Evolutionary conservation across 805 yeast species (phyloP).

Genomic region (Yarrowia sp.): DNA sequence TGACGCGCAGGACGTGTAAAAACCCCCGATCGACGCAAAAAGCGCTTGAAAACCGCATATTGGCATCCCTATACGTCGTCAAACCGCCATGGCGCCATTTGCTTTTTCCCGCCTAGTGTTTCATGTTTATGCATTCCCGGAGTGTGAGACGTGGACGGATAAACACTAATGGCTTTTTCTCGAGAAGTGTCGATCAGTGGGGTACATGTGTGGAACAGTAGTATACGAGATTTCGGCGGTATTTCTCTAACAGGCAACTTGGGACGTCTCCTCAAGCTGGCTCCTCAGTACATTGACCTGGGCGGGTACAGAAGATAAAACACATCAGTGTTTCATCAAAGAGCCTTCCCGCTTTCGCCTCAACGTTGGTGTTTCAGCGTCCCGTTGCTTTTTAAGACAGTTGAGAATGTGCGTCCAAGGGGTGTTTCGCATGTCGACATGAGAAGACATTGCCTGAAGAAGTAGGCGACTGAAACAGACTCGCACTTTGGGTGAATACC

Average conservation of each 20-base stretch:
- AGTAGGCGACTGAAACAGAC: too few species aligned
- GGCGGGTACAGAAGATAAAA: too few species aligned
- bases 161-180: neutral
- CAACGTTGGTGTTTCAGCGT: neutral
- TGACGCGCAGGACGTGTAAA: too few species aligned
- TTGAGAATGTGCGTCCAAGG: neutral
- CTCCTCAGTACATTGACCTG: neutral
- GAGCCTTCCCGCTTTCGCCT: neutral
- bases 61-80: too few species aligned
- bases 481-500: too few species aligned
- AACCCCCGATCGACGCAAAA: too few species aligned
- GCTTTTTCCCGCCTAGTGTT: neutral
- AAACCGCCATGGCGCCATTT: too few species aligned
- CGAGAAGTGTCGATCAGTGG: neutral
- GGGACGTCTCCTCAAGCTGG: too few species aligned
- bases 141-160: neutral
- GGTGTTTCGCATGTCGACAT: neutral
- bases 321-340: too few species aligned
- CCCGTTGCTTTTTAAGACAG: neutral
- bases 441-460: too few species aligned
- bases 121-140: slow-evolving; percentile 10
- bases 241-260: too few species aligned
- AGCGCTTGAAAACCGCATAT: too few species aligned
- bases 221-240: neutral
- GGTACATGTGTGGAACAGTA: neutral